Base-by-base conservation (phyloP, 2,329 filamentous ascomycete species). In the Colletotrichum limetticola region DNA sequence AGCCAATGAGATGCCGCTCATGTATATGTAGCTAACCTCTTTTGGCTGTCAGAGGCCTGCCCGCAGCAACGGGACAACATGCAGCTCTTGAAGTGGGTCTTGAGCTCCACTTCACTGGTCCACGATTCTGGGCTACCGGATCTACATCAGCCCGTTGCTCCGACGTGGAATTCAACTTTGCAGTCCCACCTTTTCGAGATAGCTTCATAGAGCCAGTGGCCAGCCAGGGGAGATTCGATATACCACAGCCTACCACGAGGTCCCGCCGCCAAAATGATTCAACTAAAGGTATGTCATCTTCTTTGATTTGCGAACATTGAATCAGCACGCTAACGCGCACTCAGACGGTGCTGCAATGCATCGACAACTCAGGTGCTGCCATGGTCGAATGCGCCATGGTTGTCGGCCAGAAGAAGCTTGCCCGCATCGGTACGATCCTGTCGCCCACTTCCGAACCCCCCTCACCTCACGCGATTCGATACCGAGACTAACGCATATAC, bases 301-400 rank as follows among this genome's bases (percentile, higher is more conserved):
- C 30, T 32, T 9, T 32, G 30, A 11, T 4, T 3, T 1, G 9
- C 8, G 30, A 9, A 11, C 2, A 32, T 32, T 3, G 9, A 16
- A 24, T 2, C 16, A 3, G 9, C 3, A 19, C n/a, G n/a, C 61
- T 58, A 14, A 67, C 37, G 0, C 11, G 14, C 37, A 8, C 0
- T 6, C 78, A 98, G 97, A 94, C 95, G 82, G 95, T 99, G 91
- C 91, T 99, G 79, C 98, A 97, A 86, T 98, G 97, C 92, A 98
- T 99, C 91, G 97, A 99, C 92, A 99, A 98, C 88, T 98, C 97
- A 76, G 97, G 97, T 82, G 97, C 97, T 78, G 95, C 97, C 79
- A 89, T 99, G 77, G 97, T 98, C 85, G 97, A 99, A 87, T 99
- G 97, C 86, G 94, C 93, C 82, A 93, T 96, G 82, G 93, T 98